A percentile compares a stretch with the other conserved stretches of the same genome.
Conservation (phyloP, 192 early-diverging fungal genomes). For the Rhizophagus clarus region DNA sequence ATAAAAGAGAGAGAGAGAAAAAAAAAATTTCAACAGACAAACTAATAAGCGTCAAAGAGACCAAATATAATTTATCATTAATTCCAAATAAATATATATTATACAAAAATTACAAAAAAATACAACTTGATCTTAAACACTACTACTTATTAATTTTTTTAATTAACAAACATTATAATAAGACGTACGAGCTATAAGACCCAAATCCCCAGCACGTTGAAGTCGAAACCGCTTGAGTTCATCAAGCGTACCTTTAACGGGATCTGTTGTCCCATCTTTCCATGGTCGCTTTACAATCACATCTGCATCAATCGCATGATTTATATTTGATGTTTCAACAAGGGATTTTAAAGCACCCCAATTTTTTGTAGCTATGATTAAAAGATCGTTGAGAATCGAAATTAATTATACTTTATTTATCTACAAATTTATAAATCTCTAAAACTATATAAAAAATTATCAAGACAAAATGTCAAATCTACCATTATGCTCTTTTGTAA, state of each 20-base stretch:
- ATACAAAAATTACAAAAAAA: not conserved
- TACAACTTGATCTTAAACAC: not conserved
- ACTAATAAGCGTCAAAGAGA: not conserved
- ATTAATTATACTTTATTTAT: not conserved
- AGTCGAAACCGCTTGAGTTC: constrained; percentile 19
- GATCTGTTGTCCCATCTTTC: constrained; percentile 34
- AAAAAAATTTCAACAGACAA: not conserved
- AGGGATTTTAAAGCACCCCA: not conserved
- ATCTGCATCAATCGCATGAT: constrained; percentile 19
- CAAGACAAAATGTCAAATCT: not conserved
- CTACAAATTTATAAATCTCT: not conserved
- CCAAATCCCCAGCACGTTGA: not conserved
- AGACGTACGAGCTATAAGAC: constrained; percentile 8
- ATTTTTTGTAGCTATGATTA: not conserved
- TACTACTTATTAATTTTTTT: no score
- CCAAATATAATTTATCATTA: not conserved
- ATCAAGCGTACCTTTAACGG: constrained; percentile 11
- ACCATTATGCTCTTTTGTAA: constrained; percentile 18
- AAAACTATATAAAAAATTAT: not conserved
- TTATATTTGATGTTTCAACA: constrained; percentile 1
- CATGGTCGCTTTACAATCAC: constrained; percentile 30
- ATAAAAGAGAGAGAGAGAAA: not conserved
- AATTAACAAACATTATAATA: constrained; percentile 4
- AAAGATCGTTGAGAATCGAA: not conserved
- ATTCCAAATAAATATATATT: not conserved